Evolutionary conservation across 495 filamentous ascomycete species (phyloP).

Genomic region (Niebla homalea): DNA sequence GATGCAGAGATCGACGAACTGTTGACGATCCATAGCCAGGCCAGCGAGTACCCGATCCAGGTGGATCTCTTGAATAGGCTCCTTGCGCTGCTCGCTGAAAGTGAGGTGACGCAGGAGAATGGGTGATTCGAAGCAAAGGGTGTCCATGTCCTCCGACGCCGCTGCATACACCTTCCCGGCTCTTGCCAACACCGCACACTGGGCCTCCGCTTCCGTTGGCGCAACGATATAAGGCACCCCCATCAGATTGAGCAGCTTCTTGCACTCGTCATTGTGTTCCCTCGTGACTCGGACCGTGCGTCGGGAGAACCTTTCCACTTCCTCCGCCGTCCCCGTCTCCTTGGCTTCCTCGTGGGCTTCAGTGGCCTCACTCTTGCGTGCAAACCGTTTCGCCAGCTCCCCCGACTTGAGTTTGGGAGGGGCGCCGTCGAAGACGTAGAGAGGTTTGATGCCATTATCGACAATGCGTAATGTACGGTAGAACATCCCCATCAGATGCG

Average conservation of each 20-base stretch:
- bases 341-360: constrained; percentile 90
- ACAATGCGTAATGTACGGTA: constrained; percentile 97
- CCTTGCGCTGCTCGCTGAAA: constrained; percentile 92
- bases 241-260: constrained; percentile 81
- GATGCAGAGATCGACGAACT: constrained; percentile 98
- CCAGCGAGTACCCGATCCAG: constrained; percentile 72
- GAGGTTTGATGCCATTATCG: constrained; percentile 95
- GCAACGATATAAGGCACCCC: constrained; percentile 91
- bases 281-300: constrained; percentile 87
- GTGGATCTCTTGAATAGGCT: constrained; percentile 92
- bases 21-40: constrained; percentile 55
- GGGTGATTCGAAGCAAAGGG: constrained; percentile 84
- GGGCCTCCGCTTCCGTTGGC: constrained; percentile 92
- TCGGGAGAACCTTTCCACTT: constrained; percentile 94
- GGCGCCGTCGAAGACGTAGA: constrained; percentile 95
- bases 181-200: constrained; percentile 81
- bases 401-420: constrained; percentile 95
- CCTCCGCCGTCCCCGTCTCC: constrained; percentile 91
- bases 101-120: constrained; percentile 88
- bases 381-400: constrained; percentile 84
- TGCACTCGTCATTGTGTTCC: constrained; percentile 93
- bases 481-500: constrained; percentile 98
- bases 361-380: constrained; percentile 76
- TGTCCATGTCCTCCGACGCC: constrained; percentile 98
- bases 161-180: constrained; percentile 95